phyloP scores from a whole-genome alignment of 257 asterid genomes.

The Solanum paucissectum region DNA sequence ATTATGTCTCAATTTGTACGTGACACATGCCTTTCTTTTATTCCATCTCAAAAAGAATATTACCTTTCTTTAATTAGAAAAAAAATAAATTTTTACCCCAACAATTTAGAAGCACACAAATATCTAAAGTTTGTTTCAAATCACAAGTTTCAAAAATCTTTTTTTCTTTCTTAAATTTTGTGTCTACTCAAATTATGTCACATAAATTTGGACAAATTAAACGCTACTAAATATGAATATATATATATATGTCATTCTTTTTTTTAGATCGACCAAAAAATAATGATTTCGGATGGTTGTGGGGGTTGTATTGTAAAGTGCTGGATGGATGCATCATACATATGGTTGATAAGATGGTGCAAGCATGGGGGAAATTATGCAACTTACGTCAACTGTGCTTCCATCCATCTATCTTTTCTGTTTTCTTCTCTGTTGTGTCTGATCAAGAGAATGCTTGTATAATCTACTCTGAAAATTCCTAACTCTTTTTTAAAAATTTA shows the following conservation, averaged over 20 bases:
- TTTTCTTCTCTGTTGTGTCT: slow-evolving; percentile 1
- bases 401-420: slow-evolving; percentile 8
- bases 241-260: neutral
- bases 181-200: neutral
- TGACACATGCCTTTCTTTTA: neutral
- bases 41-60: neutral
- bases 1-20: neutral
- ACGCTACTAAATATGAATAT: neutral
- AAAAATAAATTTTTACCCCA: neutral
- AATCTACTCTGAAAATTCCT: neutral
- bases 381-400: neutral
- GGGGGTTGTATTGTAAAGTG: neutral
- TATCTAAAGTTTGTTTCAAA: neutral
- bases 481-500: neutral
- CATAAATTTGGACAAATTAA: neutral
- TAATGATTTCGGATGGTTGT: neutral
- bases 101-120: neutral
- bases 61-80: neutral
- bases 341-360: slow-evolving; percentile 2
- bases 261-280: neutral
- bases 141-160: neutral
- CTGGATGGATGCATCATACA: neutral
- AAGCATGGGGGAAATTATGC: neutral
- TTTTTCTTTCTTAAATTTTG: neutral
- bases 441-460: slow-evolving; percentile 1